Base-by-base conservation (phyloP, 1,139 yeast species). In the Pichia sp. region DNA sequence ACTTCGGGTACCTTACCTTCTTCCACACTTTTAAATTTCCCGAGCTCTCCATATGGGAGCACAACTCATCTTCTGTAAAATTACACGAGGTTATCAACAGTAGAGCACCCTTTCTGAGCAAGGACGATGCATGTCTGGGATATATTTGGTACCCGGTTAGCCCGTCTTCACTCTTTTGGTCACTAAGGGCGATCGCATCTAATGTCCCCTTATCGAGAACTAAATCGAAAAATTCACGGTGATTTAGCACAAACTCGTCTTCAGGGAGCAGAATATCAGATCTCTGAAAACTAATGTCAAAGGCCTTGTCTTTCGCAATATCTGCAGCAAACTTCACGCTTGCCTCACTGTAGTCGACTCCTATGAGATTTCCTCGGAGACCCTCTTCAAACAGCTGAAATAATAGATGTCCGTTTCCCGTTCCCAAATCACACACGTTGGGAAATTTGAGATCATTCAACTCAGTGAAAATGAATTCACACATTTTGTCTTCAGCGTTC, bases 101-200 rank as follows among this genome's bases (percentile, higher is more conserved):
- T 0, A 86, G 70, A 4, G 93, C 86, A 23, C 76, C 80, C 11
- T 67, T 60, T 34, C 53, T 77, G 75, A 74, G 90, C 73, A 60
- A 87, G 64, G 54, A 78, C 75, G 47, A 72, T n/a, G 89, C 83
- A 49, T 82, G 83, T 0, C 64, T 62, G 0, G 90, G 82, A 64
- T 93, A 93, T 11, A 80, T 74, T 47, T 86, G 83, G 63, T 79
- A 75, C 1, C 88, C 88, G 29, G 75, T 73, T 8, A 68, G 68
- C 3, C 74, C 78, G 51, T 74, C 77, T 29, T 51, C 51, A 42
- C 82, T 65, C 2, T 72, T 74, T 7, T 72, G 73, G 47, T 87
- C 90, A 64, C 90, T 87, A 50, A 93, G 76, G 0, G 97, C 97
- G 60, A 95, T 93, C 5, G 99, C 99, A 72, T 93, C 99, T 45